A percentile compares a stretch with the other conserved stretches of the same genome.
Conservation (phyloP, 306 rosid genomes). For the Datisca glomerata region DNA sequence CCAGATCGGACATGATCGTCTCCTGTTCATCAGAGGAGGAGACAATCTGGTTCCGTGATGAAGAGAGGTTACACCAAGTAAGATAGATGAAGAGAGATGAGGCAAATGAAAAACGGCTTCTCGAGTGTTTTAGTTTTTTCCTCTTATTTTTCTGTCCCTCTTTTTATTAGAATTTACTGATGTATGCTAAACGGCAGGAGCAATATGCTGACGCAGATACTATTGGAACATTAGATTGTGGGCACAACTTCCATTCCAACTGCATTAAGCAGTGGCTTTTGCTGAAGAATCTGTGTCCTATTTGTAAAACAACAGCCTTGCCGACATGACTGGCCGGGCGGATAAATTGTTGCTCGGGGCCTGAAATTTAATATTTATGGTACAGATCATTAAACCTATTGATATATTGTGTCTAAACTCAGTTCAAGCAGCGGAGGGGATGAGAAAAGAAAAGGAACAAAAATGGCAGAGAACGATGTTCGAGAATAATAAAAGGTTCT, state of each 20-base stretch:
- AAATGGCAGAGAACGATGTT: too few relatives aligned
- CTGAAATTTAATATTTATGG: slow-evolving; percentile 15
- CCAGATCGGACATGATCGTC: too few relatives aligned
- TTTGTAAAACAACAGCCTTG: slow-evolving; percentile 76
- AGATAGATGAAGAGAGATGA: background rate
- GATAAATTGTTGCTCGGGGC: slow-evolving; percentile 7
- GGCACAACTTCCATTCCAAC: slow-evolving; percentile 66
- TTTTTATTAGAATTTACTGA: background rate
- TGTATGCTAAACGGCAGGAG: slow-evolving; percentile 37
- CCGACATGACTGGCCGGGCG: slow-evolving; percentile 40
- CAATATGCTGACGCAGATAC: slow-evolving; percentile 46
- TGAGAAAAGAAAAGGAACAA: background rate
- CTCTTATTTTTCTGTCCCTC: too few relatives aligned
- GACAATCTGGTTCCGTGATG: too few relatives aligned
- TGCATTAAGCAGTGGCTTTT: slow-evolving; percentile 81
- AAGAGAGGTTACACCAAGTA: too few relatives aligned
- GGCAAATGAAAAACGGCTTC: background rate
- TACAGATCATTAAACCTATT: slow-evolving; percentile 10
- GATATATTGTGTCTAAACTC: background rate
- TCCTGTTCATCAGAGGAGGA: too few relatives aligned
- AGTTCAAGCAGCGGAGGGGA: background rate
- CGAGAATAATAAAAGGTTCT: slow-evolving; percentile 1
- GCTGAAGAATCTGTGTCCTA: slow-evolving; percentile 84
- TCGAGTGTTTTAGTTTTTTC: background rate
- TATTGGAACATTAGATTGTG: slow-evolving; percentile 72